These are phyloP conservation scores for Allium sativum DNA, from an alignment of 106 monocot genomes.

Conservation along the genomic window DNA sequence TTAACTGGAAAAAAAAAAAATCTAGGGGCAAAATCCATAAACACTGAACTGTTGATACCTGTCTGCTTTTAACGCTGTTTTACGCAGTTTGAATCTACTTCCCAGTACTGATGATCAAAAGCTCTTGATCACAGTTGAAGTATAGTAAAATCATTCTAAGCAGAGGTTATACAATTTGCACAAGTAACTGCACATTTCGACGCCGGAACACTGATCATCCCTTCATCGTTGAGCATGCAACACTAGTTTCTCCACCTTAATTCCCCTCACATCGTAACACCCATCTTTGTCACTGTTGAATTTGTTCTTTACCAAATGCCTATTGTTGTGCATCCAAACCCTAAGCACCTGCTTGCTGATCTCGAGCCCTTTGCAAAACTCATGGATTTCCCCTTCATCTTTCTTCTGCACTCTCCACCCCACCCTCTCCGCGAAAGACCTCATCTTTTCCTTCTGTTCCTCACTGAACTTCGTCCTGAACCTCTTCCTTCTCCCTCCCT, in stretches of 20 bases:
- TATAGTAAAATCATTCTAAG: not conserved
- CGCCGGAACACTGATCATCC: not conserved
- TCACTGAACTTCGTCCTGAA: conserved; percentile 37
- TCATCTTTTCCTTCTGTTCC: conserved; percentile 45
- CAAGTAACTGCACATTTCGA: not conserved
- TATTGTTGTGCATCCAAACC: conserved; percentile 62
- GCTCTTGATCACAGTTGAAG: not conserved
- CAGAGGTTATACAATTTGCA: not conserved
- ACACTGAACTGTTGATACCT: too few species aligned
- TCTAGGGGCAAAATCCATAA: too few species aligned
- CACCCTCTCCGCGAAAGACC: conserved; percentile 21
- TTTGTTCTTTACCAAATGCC: conserved; percentile 13
- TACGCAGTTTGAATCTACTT: too few species aligned
- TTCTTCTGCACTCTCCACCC: conserved; percentile 41
- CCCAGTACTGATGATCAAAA: too few species aligned
- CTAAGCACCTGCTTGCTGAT: conserved; percentile 33
- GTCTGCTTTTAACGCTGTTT: too few species aligned
- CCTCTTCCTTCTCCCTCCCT: conserved; percentile 22
- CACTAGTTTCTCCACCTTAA: too few species aligned
- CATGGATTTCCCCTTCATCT: conserved; percentile 25
- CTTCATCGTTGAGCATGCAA: not conserved
- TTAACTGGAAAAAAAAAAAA: too few species aligned
- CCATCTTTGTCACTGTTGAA: not conserved
- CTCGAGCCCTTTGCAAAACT: conserved; percentile 29
- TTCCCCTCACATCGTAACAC: not conserved